These are phyloP conservation scores for Colletotrichum sansevieriae DNA, from an alignment of 2,329 filamentous ascomycete species.

Conservation along the genomic window DNA sequence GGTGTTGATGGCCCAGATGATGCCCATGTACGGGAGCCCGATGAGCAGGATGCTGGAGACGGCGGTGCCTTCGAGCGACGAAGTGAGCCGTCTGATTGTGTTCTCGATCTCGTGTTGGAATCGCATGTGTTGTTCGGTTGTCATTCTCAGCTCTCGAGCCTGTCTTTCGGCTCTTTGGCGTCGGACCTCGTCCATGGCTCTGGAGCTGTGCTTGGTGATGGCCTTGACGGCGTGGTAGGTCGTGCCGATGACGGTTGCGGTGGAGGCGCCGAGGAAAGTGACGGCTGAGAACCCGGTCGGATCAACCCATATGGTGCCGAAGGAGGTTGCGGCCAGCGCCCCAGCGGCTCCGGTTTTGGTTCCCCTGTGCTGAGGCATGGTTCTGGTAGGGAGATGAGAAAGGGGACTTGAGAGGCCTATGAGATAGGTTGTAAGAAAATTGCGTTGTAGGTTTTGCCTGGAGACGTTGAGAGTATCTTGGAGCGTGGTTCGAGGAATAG, in stretches of 20 bases:
- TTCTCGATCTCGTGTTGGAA: neutral
- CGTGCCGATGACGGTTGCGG: neutral
- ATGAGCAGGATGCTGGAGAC: neutral
- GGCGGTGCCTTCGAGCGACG: neutral
- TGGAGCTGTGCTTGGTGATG: neutral
- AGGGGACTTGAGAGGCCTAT: neutral
- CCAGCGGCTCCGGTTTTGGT: neutral
- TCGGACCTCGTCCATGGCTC: neutral
- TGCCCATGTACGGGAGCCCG: constrained; percentile 6
- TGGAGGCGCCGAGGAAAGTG: neutral
- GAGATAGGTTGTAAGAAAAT: neutral
- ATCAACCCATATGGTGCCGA: neutral
- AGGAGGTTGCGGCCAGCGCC: neutral
- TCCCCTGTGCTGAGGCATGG: neutral
- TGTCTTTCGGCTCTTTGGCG: neutral
- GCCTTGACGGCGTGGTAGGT: neutral
- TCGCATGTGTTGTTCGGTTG: neutral
- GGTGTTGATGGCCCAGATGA: neutral
- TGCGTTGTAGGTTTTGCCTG: too few relatives aligned
- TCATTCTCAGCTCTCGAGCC: neutral
- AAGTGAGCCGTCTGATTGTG: constrained; percentile 1
- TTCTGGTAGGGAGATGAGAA: too few relatives aligned
- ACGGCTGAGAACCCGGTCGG: neutral
- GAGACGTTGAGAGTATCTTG: too few relatives aligned
- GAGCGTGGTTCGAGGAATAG: too few relatives aligned